Evolutionary conservation across 305 asterid genomes (phyloP), one percentile per base, ranked within the genome.

Genomic region (Petunia hybrid): DNA sequence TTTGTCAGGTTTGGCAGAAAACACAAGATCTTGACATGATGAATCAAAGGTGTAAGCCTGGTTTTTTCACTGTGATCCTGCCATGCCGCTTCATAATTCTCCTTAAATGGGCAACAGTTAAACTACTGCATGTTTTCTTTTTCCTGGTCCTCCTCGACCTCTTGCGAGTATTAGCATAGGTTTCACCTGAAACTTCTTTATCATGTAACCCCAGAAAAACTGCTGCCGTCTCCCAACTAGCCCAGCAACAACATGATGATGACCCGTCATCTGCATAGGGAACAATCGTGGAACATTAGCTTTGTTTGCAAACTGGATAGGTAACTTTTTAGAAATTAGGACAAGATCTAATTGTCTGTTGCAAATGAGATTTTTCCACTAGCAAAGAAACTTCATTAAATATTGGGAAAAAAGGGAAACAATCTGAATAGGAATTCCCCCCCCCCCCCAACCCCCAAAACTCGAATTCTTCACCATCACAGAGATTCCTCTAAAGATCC

Each of bases 201-300:
- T 57, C 75, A 78, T 71, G 84, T 80, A 93, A 70, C 81, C 91
- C 89, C 53, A 95, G 96, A 80, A 95, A 84, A 66, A 87, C 76
- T 48, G 90, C 94, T 87, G 98, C 97, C 36, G 53, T 86, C 71
- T 91, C 91, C 5, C 87, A 78, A 83, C 91, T 88, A 5, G 88
- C 89, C 99, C 98, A 96, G 86, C 97, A 91, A 82, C 97, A 96
- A 84, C 94, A 92, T 16, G 87, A 82, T 73, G 92, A 85, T 77
- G 98, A 91, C 35, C 97, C 99, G 62, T 93, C 95, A 87, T 94
- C 99, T 92, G 65, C 75, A 74, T 64, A 77, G 41, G 22, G 74
- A 45, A 59, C 45, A 63, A 16, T 76, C 42, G 76, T 65, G 65
- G 79, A 53, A 55, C 45, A 55, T 51, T 74, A 74, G 48, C 78